A percentile compares a stretch with the other conserved stretches of the same genome.
phyloP scores from a whole-genome alignment of 116 monocot genomes.

The Iris pallida region DNA sequence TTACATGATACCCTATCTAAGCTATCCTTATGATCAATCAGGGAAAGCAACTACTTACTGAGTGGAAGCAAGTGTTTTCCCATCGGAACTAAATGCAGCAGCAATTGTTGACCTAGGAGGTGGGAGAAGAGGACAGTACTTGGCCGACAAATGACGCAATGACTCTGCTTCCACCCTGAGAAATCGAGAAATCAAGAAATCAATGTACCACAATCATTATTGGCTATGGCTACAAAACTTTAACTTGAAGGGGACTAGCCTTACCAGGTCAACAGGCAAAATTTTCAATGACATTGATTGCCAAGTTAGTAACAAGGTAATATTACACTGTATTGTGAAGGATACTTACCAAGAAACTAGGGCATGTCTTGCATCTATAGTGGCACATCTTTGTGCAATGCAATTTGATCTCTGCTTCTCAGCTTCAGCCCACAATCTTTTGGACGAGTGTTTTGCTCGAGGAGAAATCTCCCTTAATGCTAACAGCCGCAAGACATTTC shows the following conservation, averaged over 20 bases:
- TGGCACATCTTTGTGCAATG: conserved; percentile 20
- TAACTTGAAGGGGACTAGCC: not conserved
- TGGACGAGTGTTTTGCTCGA: conserved; percentile 35
- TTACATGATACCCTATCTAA: not conserved
- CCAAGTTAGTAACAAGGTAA: not conserved
- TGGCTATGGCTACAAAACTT: not conserved
- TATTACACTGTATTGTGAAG: not conserved
- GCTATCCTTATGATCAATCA: not conserved
- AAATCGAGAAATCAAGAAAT: too few relatives aligned
- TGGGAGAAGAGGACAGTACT: conserved; percentile 75
- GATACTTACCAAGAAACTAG: conserved; percentile 61
- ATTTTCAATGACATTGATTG: not conserved
- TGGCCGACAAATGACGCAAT: conserved; percentile 59
- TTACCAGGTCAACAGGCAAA: not conserved
- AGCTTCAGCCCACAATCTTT: conserved; percentile 24
- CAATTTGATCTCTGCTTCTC: conserved; percentile 15
- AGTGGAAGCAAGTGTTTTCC: conserved; percentile 74
- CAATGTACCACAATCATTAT: not conserved
- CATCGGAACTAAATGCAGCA: conserved; percentile 85
- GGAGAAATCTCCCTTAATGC: conserved; percentile 66
- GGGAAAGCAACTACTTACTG: conserved; percentile 45
- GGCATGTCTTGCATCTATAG: conserved; percentile 43
- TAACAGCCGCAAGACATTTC: conserved; percentile 48
- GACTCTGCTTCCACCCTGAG: conserved; percentile 73
- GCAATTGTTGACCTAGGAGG: conserved; percentile 94